Percentiles rank a stretch among this genome's conserved stretches.
Evolutionary conservation across 2,329 filamentous ascomycete species (phyloP).

Genomic region (Endoconidiophora polonica): DNA sequence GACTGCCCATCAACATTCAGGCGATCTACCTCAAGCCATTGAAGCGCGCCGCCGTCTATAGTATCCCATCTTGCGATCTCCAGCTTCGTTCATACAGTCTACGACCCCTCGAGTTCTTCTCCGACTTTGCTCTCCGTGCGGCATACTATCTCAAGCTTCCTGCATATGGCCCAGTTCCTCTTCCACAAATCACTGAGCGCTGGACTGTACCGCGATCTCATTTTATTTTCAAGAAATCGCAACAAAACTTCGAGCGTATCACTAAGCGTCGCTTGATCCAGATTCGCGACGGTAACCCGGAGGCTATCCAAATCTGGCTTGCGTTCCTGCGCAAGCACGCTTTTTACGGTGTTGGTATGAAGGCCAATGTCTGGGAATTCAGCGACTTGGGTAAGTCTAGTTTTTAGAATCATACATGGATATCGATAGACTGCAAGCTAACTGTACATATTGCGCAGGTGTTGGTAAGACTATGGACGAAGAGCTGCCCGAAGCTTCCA

Average conservation of each 20-base stretch:
- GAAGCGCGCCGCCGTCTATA: slow-evolving; percentile 54
- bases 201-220: slow-evolving; percentile 84
- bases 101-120: slow-evolving; percentile 83
- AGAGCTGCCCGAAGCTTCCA: slow-evolving; percentile 3
- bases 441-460: slow-evolving; percentile 1
- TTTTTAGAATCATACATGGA: not conserved
- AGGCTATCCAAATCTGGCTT: slow-evolving; percentile 81
- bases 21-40: slow-evolving; percentile 75
- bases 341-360: slow-evolving; percentile 96
- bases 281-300: slow-evolving; percentile 79
- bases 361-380: slow-evolving; percentile 92
- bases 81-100: slow-evolving; percentile 84
- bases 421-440: not conserved
- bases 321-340: slow-evolving; percentile 84
- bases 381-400: slow-evolving; percentile 40
- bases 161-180: slow-evolving; percentile 67
- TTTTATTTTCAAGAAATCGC: slow-evolving; percentile 93
- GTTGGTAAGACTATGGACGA: slow-evolving; percentile 12
- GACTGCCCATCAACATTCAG: slow-evolving; percentile 37
- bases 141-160: slow-evolving; percentile 87
- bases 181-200: slow-evolving; percentile 74
- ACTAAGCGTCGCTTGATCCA: slow-evolving; percentile 76
- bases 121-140: slow-evolving; percentile 84
- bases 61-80: slow-evolving; percentile 73
- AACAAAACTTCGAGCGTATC: slow-evolving; percentile 93